Base-by-base conservation (phyloP, 805 yeast genomes). In the Candida methanosorbosa region DNA sequence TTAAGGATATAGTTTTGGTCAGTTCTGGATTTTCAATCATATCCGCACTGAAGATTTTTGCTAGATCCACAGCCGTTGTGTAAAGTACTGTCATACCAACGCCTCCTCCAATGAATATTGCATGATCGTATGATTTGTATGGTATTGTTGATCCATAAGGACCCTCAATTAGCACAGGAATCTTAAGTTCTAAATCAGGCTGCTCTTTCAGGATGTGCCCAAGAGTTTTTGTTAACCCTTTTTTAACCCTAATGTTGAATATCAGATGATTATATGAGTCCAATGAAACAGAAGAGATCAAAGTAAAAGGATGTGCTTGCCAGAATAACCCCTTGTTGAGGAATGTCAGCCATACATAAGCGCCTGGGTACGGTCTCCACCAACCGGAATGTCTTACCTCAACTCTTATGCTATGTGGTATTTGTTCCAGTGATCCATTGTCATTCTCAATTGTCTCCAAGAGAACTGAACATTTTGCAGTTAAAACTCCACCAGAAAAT, bases 341-440 rank as follows among this genome's bases (percentile, higher is more conserved):
- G 41, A 72, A 63, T 43, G 72, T 75, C 15, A 78, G 52, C 56
- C 73, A 78, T 20, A 75, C 74, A 51, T 73, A 79, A 18, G 78
- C 77, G 2, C 85, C 85, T 1, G 82, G 80, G 32, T 55, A 54
- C 4, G 70, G 63, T 18, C 63, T 60, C 78, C 82, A 78, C 44
- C 64, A 53, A 3, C 63, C 59, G 1, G 83, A 78, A 28, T 64
- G 67, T 15, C 68, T 68, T 11, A 75, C 63, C 13, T 63, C 56
- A 17, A 78, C 60, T 42, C 68, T 66, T 27, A 76, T 57, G 2
- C 75, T 59, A 30, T 76, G 56, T 1, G 57, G 55, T 9, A 18
- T 8, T 5, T 32, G 14, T 12, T 26, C 34, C 8, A 21, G 11
- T 15, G 12, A 15, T 12, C 30, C 30, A 12, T 14, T 4, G 8